Conservation (phyloP, 163 green algal genomes). For the Chlorella variabilis region DNA sequence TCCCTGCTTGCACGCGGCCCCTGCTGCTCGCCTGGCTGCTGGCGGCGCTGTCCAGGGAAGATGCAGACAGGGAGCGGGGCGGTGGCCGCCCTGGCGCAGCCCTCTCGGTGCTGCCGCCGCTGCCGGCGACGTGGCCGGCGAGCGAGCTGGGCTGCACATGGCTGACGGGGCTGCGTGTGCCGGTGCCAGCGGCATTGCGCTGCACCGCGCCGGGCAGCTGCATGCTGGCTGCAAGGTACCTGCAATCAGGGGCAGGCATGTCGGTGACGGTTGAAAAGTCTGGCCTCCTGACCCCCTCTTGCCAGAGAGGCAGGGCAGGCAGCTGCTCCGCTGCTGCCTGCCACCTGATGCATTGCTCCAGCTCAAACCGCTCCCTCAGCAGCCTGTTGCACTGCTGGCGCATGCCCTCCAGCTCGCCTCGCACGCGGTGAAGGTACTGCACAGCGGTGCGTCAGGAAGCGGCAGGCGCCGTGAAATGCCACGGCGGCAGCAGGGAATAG, state of each 20-base stretch:
- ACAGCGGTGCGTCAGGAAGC: neutral
- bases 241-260: neutral
- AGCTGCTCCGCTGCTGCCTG: too few species aligned
- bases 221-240: conserved; percentile 19
- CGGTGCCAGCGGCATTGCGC: neutral
- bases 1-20: too few species aligned
- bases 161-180: neutral
- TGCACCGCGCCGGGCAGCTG: neutral
- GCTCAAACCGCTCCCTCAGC: conserved; percentile 18
- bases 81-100: too few species aligned
- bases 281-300: too few species aligned
- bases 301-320: too few species aligned
- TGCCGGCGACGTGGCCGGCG: conserved; percentile 6
- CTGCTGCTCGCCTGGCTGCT: neutral
- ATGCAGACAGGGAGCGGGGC: too few species aligned
- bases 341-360: conserved; percentile 42
- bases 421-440: conserved; percentile 37
- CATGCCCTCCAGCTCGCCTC: conserved; percentile 16
- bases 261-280: too few species aligned
- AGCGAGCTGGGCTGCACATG: conserved; percentile 12
- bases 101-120: neutral
- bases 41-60: too few species aligned
- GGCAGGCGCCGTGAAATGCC: neutral
- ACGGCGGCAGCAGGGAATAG: too few species aligned
- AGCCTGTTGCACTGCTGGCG: neutral